Evolutionary conservation across 2,329 filamentous ascomycete species (phyloP), one percentile per base, ranked within the genome.

Genomic region (Lecanicillium sp.): DNA sequence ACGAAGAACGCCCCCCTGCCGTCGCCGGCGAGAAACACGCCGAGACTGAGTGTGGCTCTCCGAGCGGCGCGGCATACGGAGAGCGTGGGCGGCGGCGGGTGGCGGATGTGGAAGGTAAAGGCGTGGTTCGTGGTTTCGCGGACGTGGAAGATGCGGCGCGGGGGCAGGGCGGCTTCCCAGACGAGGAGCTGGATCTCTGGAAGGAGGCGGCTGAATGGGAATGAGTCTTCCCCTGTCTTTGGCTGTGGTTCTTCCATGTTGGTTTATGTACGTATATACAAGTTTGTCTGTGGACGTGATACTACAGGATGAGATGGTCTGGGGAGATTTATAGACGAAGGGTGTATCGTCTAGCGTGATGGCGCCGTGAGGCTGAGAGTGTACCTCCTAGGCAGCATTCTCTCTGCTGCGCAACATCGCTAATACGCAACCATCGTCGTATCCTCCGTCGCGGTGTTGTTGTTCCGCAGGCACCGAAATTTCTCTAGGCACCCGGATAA

Each of bases 131-230:
- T 17, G 23, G 12, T 5, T n/a, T 29, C 17, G 14, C 15, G 12
- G 35, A 47, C 44, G 27, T 41, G 44, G n/a, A 47, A 47, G 19
- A 47, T 19, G 20, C 44, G 36, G 27, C 19, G 44, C n/a, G 11
- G 3, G 11, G 27, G 36, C 6, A 47, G 36, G 7, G 36, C n/a
- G 10, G 44, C 36, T 27, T 41, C 29, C 26, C 38, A 15, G 6
- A 47, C 8, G 9, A 47, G 14, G 15, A 40, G 6, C 11, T 33
- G 27, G 12, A 47, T 17, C 27, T 47, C 37, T 17, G 21, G 20
- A 10, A 19, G 37, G 10, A 47, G 36, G 15, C 29, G n/a, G 8
- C 41, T 4, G 27, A 33, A 33, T 5, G 19, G 35, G 12, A 41
- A 41, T 9, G n/a, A n/a, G n/a, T n/a, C n/a, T n/a, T n/a, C n/a